These are phyloP conservation scores for Globisporangium rhizosaccharum DNA, from an alignment of 352 stramenopile genomes.

Conservation along the genomic window DNA sequence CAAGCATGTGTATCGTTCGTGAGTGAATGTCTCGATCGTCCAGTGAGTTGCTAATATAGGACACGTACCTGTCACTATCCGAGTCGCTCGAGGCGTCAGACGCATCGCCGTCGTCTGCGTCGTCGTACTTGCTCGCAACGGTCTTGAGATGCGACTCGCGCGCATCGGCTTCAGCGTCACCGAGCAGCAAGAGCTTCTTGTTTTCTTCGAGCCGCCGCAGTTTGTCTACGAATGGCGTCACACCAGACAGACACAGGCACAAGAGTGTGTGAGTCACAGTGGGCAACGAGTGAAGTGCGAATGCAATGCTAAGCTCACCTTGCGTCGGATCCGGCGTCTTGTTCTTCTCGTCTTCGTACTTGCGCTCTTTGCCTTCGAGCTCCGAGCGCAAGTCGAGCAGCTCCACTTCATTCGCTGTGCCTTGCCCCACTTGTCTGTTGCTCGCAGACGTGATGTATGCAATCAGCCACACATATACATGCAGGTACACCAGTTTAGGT, in stretches of 20 bases:
- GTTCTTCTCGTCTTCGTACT: constrained; percentile 71
- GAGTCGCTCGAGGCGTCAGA: constrained; percentile 63
- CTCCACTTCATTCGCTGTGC: constrained; percentile 73
- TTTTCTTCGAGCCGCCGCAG: constrained; percentile 69
- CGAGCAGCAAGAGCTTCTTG: constrained; percentile 76
- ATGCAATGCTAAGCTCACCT: constrained; percentile 45
- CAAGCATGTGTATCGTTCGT: neutral
- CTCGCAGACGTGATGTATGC: neutral
- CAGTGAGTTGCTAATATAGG: neutral
- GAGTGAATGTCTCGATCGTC: neutral
- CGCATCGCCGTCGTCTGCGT: constrained; percentile 81
- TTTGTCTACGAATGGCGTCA: constrained; percentile 29
- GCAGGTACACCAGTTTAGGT: neutral
- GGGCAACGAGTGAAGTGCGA: constrained; percentile 16
- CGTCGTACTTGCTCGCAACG: constrained; percentile 87
- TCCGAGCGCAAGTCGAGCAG: constrained; percentile 68
- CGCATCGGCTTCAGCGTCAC: constrained; percentile 66
- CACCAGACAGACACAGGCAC: neutral
- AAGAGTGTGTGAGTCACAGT: constrained; percentile 9
- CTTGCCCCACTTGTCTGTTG: constrained; percentile 72
- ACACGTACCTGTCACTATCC: constrained; percentile 61
- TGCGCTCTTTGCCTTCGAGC: constrained; percentile 64
- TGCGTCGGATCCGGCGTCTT: constrained; percentile 76
- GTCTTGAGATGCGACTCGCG: constrained; percentile 84
- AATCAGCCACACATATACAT: neutral